These are phyloP conservation scores for Obelidium mucronatum DNA, from an alignment of 192 early-diverging fungal genomes.

Conservation along the genomic window DNA sequence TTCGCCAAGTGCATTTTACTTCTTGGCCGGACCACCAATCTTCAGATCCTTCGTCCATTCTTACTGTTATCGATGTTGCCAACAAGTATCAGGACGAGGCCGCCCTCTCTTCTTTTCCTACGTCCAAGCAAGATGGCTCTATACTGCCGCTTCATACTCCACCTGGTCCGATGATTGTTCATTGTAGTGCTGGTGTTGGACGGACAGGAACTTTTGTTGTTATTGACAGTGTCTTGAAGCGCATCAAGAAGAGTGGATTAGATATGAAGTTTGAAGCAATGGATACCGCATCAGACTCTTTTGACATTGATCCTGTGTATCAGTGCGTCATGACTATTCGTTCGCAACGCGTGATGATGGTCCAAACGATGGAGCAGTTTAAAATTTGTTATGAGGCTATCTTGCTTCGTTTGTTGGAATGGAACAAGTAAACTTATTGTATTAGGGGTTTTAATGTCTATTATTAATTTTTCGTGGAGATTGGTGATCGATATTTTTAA, in stretches of 20 bases:
- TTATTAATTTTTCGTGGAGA: too few relatives aligned
- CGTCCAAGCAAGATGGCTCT: not conserved
- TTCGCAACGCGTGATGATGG: constrained; percentile 53
- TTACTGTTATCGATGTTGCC: constrained; percentile 50
- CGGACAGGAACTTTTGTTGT: constrained; percentile 63
- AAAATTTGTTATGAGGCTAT: constrained; percentile 65
- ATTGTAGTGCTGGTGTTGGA: constrained; percentile 65
- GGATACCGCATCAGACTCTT: not conserved
- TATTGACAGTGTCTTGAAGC: constrained; percentile 48
- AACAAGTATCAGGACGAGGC: too few relatives aligned
- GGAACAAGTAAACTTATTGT: too few relatives aligned
- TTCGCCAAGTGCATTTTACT: constrained; percentile 78
- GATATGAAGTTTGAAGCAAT: not conserved
- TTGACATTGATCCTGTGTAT: constrained; percentile 47
- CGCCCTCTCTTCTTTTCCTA: constrained; percentile 26
- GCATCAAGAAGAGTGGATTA: constrained; percentile 16
- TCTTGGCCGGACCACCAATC: constrained; percentile 84
- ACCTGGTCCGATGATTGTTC: constrained; percentile 59
- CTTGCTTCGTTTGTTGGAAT: constrained; percentile 19
- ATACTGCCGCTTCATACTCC: too few relatives aligned
- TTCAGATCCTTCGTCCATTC: constrained; percentile 36
- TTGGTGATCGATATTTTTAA: too few relatives aligned
- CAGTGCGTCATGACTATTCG: constrained; percentile 52
- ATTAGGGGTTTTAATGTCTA: too few relatives aligned
- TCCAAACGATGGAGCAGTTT: constrained; percentile 66